A percentile compares a stretch with the other conserved stretches of the same genome.
These are phyloP conservation scores for Poa pratensis DNA, from an alignment of 176 grass and related monocot genomes.

Conservation along the genomic window DNA sequence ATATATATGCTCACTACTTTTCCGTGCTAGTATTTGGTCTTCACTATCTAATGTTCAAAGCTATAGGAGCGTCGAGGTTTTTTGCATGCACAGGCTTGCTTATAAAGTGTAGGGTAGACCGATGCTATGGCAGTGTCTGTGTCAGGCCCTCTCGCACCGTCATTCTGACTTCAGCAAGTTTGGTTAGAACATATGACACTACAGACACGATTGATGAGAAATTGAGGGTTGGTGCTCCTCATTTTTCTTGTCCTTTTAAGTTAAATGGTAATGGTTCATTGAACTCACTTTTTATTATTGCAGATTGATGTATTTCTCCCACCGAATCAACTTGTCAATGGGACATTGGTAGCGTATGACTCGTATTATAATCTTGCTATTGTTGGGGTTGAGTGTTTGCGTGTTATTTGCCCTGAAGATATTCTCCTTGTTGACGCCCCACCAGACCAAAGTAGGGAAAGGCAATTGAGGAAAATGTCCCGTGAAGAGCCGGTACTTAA, in stretches of 20 bases:
- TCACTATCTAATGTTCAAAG: neutral
- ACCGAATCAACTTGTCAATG: neutral
- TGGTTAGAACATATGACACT: neutral
- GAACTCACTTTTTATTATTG: constrained; percentile 5
- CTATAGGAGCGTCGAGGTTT: neutral
- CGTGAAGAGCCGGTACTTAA: neutral
- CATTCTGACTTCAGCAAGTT: constrained; percentile 43
- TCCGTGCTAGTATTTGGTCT: neutral
- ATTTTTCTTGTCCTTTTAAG: neutral
- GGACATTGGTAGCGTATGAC: constrained; percentile 27
- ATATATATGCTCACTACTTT: neutral
- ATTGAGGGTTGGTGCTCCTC: constrained; percentile 22
- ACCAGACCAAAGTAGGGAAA: neutral
- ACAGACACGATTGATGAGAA: neutral
- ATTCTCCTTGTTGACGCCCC: neutral
- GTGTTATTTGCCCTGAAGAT: neutral
- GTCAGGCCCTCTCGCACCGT: neutral
- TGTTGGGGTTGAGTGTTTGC: neutral
- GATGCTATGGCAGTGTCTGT: neutral
- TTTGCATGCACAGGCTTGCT: constrained; percentile 46
- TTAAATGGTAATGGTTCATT: neutral
- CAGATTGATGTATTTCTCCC: constrained; percentile 41
- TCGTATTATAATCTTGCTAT: constrained; percentile 32
- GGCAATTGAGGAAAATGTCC: neutral
- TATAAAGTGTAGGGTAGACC: constrained; percentile 27